phyloP scores from a whole-genome alignment of 2,329 filamentous ascomycete species.

The Didymella sp. region DNA sequence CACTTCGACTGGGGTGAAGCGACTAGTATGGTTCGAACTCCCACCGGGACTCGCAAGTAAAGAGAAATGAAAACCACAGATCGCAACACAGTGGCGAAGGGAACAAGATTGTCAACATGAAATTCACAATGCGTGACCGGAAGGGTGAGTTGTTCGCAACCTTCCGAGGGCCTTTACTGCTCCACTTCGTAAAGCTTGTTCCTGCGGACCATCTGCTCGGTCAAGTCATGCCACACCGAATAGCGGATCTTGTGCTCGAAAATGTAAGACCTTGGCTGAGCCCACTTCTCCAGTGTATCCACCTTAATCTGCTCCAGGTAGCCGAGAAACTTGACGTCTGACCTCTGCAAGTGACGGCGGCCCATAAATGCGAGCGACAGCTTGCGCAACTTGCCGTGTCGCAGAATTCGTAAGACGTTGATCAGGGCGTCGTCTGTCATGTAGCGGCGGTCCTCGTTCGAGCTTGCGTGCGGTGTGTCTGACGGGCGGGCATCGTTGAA shows the following conservation, averaged over 20 bases:
- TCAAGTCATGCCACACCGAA: constrained; percentile 41
- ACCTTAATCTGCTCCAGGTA: constrained; percentile 55
- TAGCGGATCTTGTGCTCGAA: constrained; percentile 44
- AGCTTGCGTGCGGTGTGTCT: constrained; percentile 48
- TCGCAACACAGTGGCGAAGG: not conserved
- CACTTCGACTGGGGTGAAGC: not conserved
- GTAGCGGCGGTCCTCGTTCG: constrained; percentile 56
- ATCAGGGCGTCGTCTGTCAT: constrained; percentile 57
- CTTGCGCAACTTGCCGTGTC: constrained; percentile 52
- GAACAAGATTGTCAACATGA: not conserved
- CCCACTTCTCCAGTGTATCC: constrained; percentile 48
- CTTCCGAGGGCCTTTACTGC: not conserved
- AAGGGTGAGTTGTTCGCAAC: not conserved
- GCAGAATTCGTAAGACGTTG: constrained; percentile 54
- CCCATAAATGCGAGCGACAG: constrained; percentile 55
- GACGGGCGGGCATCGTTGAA: constrained; percentile 56
- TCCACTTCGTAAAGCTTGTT: constrained; percentile 45
- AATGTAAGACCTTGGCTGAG: constrained; percentile 27
- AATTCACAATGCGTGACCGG: no score
- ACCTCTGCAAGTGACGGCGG: constrained; percentile 42
- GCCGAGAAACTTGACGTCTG: constrained; percentile 54
- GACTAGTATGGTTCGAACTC: not conserved
- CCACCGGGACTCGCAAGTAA: no score
- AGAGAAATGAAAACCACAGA: not conserved
- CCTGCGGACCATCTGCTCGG: constrained; percentile 47